A percentile compares a stretch with the other conserved stretches of the same genome.
phyloP scores from a whole-genome alignment of 257 asterid species.

The Plantago ovata region DNA sequence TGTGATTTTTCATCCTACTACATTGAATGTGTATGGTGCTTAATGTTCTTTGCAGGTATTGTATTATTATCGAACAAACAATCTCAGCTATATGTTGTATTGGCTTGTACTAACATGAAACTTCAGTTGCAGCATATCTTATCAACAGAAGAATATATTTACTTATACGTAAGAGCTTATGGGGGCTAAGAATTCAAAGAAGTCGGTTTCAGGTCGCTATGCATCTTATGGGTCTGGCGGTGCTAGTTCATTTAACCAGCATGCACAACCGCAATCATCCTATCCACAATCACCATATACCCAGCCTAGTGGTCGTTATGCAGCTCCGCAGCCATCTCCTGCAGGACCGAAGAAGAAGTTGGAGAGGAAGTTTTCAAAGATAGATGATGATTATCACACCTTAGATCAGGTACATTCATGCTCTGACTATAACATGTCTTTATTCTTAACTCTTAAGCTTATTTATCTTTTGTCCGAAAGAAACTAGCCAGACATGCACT shows the following conservation, averaged over 20 bases:
- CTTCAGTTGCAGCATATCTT: background rate
- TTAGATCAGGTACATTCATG: constrained; percentile 72
- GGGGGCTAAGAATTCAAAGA: constrained; percentile 86
- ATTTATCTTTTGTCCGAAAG: too few relatives aligned
- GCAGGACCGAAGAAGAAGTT: constrained; percentile 49
- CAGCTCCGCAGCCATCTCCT: constrained; percentile 47
- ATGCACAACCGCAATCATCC: too few relatives aligned
- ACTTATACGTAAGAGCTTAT: constrained; percentile 36
- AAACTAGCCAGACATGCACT: too few relatives aligned
- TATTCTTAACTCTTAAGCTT: too few relatives aligned
- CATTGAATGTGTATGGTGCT: too few relatives aligned
- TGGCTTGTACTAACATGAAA: constrained; percentile 10
- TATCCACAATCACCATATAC: constrained; percentile 48
- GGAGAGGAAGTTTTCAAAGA: constrained; percentile 82
- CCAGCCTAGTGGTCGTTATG: constrained; percentile 54
- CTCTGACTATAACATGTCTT: background rate
- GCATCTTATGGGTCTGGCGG: constrained; percentile 65
- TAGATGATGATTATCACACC: constrained; percentile 72
- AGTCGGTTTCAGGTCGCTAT: constrained; percentile 59
- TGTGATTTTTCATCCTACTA: too few relatives aligned
- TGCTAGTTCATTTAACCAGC: constrained; percentile 42
- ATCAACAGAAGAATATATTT: constrained; percentile 3
- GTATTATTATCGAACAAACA: background rate
- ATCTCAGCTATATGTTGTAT: constrained; percentile 8
- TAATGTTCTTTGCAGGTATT: background rate